These are phyloP conservation scores for Zygoascus flipseniorum DNA, from an alignment of 805 yeast genomes.

Conservation along the genomic window DNA sequence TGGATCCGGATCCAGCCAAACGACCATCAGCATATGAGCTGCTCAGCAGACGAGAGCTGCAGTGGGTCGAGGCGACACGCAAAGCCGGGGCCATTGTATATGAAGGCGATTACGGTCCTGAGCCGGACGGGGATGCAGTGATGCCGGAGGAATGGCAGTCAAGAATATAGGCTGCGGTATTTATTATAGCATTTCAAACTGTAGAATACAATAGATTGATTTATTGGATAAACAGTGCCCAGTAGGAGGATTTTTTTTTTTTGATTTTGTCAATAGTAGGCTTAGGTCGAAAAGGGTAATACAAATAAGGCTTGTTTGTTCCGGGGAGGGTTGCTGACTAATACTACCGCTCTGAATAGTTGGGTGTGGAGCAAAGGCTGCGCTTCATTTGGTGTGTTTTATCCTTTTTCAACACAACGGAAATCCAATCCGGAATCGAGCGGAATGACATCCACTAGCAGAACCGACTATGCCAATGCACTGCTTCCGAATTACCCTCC, in stretches of 20 bases:
- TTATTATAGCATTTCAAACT: not conserved
- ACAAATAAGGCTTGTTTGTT: too few species aligned
- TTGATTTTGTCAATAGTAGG: not conserved
- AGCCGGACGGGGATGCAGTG: conserved; percentile 33
- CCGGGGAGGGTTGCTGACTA: too few species aligned
- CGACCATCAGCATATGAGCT: conserved; percentile 76
- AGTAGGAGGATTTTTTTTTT: not conserved
- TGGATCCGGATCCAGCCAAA: conserved; percentile 68
- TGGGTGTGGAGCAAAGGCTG: too few species aligned
- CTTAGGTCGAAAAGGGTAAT: too few species aligned
- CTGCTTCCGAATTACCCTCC: conserved; percentile 43
- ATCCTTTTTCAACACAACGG: too few species aligned
- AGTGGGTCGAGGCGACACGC: conserved; percentile 67
- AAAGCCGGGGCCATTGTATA: conserved; percentile 90
- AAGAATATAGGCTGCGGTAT: not conserved
- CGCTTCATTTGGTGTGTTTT: too few species aligned
- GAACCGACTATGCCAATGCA: conserved; percentile 30
- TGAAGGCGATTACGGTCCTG: conserved; percentile 93
- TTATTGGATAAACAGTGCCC: too few species aligned
- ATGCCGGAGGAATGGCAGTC: conserved; percentile 3
- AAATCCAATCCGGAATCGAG: not conserved
- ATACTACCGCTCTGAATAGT: too few species aligned
- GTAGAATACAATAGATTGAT: not conserved
- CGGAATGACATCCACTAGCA: conserved; percentile 1
- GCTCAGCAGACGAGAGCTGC: conserved; percentile 63